A percentile compares a stretch with the other conserved stretches of the same genome.
Conservation (phyloP, 257 asterid genomes). For the Ballota nigra region DNA sequence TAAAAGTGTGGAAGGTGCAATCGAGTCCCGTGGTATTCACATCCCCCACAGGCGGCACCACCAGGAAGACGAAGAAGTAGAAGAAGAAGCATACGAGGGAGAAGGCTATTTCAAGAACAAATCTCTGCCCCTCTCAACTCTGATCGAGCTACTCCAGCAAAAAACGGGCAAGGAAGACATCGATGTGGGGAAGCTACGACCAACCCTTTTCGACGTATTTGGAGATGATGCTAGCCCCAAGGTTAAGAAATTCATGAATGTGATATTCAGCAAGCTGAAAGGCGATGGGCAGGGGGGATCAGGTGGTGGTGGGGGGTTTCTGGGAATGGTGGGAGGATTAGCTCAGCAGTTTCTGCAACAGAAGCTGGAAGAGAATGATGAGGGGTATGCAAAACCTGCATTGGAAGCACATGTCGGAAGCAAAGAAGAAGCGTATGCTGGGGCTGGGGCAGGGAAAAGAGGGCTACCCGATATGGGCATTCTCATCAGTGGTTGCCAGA, state of each 20-base stretch:
- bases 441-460: constrained; percentile 64
- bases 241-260: constrained; percentile 93
- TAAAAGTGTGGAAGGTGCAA: constrained; percentile 56
- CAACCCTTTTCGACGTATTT: constrained; percentile 77
- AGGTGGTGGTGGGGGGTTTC: constrained; percentile 55
- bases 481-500: constrained; percentile 89
- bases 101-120: constrained; percentile 48
- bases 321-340: constrained; percentile 77
- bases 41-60: constrained; percentile 37
- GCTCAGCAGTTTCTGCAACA: constrained; percentile 80
- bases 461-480: constrained; percentile 67
- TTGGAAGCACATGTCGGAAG: constrained; percentile 57
- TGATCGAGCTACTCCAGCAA: constrained; percentile 78
- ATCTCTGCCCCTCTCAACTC: constrained; percentile 76
- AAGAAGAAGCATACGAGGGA: constrained; percentile 28
- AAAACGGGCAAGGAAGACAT: constrained; percentile 91
- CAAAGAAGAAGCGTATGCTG: constrained; percentile 77
- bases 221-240: constrained; percentile 96
- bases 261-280: constrained; percentile 64
- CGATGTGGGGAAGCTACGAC: constrained; percentile 87
- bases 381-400: constrained; percentile 71
- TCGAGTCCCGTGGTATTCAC: constrained; percentile 74
- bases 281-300: constrained; percentile 34
- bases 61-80: constrained; percentile 34
- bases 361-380: constrained; percentile 78